Percentiles rank a stretch among this genome's conserved stretches.
These are phyloP conservation scores for Phallus indusiatus DNA, from an alignment of 768 basidiomycete genomes.

Conservation along the genomic window DNA sequence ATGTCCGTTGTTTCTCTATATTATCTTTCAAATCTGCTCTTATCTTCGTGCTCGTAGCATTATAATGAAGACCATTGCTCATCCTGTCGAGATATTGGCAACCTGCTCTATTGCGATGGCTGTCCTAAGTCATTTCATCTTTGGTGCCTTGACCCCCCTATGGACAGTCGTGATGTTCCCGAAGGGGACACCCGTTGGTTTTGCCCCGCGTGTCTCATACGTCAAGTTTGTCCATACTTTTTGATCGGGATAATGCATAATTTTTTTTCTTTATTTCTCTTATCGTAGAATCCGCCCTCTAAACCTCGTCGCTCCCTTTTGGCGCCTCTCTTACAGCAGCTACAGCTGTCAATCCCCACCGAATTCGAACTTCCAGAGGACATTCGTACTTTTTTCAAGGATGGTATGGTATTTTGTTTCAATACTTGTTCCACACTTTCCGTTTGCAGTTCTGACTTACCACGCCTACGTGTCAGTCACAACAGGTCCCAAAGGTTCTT, in stretches of 20 bases:
- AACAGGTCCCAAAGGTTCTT: slow-evolving; percentile 70
- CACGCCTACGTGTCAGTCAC: slow-evolving; percentile 43
- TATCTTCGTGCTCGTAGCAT: slow-evolving; percentile 18
- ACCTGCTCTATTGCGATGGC: slow-evolving; percentile 93
- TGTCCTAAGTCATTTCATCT: slow-evolving; percentile 95
- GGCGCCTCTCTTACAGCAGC: slow-evolving; percentile 60
- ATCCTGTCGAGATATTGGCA: slow-evolving; percentile 69
- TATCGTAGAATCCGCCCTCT: slow-evolving; percentile 50
- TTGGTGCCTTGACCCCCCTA: slow-evolving; percentile 92
- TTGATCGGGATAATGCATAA: slow-evolving; percentile 17
- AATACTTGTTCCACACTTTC: neutral
- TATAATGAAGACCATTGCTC: slow-evolving; percentile 81
- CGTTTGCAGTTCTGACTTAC: neutral
- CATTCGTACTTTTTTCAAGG: slow-evolving; percentile 73
- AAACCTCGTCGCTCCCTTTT: slow-evolving; percentile 61
- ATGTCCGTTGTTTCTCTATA: slow-evolving; percentile 9
- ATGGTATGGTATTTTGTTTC: slow-evolving; percentile 43
- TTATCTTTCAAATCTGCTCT: neutral
- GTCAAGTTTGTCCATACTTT: slow-evolving; percentile 41
- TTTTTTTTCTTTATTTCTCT: slow-evolving; percentile 7
- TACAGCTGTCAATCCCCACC: slow-evolving; percentile 59
- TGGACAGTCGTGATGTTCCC: slow-evolving; percentile 80
- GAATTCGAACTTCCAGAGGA: slow-evolving; percentile 87
- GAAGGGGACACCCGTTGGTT: slow-evolving; percentile 67
- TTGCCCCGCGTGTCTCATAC: slow-evolving; percentile 61